These are phyloP conservation scores for Coniochaeta hoffmannii DNA, from an alignment of 2,329 filamentous ascomycete species.

Conservation along the genomic window DNA sequence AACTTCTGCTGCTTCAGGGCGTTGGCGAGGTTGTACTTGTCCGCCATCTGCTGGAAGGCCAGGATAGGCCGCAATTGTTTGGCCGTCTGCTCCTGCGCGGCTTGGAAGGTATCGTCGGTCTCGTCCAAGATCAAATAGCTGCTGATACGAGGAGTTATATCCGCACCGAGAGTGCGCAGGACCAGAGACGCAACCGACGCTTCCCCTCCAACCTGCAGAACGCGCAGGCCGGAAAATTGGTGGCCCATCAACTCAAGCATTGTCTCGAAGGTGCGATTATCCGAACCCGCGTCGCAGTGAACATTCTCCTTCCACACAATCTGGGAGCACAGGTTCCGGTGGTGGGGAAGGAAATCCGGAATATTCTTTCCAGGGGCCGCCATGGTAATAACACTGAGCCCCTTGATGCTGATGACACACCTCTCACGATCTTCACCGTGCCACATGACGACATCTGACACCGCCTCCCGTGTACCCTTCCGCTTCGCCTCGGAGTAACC, in stretches of 20 bases:
- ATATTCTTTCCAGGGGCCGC: slow-evolving; percentile 15
- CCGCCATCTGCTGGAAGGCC: neutral
- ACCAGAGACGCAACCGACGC: slow-evolving; percentile 4
- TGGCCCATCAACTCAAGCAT: slow-evolving; percentile 26
- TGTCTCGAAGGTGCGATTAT: slow-evolving; percentile 5
- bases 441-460: slow-evolving; percentile 36
- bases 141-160: slow-evolving; percentile 2
- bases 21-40: slow-evolving; percentile 3
- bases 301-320: slow-evolving; percentile 36
- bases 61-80: neutral
- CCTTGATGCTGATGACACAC: slow-evolving; percentile 34
- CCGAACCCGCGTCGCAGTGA: neutral
- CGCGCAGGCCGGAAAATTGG: slow-evolving; percentile 28
- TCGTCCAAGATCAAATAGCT: neutral
- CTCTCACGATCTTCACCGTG: slow-evolving; percentile 19
- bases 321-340: slow-evolving; percentile 40
- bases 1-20: neutral
- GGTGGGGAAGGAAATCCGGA: slow-evolving; percentile 35
- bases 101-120: neutral
- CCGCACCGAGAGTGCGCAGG: neutral
- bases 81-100: neutral
- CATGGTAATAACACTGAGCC: slow-evolving; percentile 35
- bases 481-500: slow-evolving; percentile 25
- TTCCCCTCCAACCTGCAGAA: slow-evolving; percentile 31
- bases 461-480: slow-evolving; percentile 22